Base-by-base conservation (phyloP, 129 eudicot genomes). In the Cynara cardunculus region DNA sequence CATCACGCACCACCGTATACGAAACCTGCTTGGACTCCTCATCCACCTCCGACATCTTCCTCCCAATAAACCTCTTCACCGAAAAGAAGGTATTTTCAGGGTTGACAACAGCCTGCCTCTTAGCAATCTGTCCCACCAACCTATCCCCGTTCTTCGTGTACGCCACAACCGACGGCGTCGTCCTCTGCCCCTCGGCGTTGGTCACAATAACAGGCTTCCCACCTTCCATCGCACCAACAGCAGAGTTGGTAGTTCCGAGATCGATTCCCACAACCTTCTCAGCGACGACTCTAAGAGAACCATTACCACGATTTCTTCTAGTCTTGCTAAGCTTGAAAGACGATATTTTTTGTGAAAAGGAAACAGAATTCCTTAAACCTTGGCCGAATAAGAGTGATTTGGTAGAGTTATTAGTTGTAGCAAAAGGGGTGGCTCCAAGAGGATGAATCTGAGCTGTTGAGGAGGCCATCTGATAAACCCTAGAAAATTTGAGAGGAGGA, bases 131-230 rank as follows among this genome's bases (percentile, higher is more conserved):
- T 9, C 98, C 98, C 0, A 94, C 98, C 49, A 94, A 59, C 84
- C 97, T 77, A 69, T 94, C 98, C 7, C 97, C 97, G 25, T 12
- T 89, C 91, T 92, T 94, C 18, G 97, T 94, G 70, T 90, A 92
- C 69, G 97, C 99, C 69, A 94, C 99, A 3, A 94, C 99, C 5
- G 99, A 94, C 31, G 99, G 99, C 72, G 97, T 94, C 13, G 99
- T 94, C 64, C 99, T 73, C 88, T 92, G 96, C 1, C 99, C 99
- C 80, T 92, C 99, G 12, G 92, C 94, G 81, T 92, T 92, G 1
- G 99, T 89, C 3, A 94, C 94, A 10, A 94, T 94, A 3, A 91
- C 87, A 4, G 99, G 99, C 84, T 94, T 92, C 37, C 99, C 99
- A 1, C 97, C 99, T 72, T 94, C 99, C 97, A 94, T 94, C 0